Conservation (phyloP, 1,284 basidiomycete genomes). For the Pascua guehoae region DNA sequence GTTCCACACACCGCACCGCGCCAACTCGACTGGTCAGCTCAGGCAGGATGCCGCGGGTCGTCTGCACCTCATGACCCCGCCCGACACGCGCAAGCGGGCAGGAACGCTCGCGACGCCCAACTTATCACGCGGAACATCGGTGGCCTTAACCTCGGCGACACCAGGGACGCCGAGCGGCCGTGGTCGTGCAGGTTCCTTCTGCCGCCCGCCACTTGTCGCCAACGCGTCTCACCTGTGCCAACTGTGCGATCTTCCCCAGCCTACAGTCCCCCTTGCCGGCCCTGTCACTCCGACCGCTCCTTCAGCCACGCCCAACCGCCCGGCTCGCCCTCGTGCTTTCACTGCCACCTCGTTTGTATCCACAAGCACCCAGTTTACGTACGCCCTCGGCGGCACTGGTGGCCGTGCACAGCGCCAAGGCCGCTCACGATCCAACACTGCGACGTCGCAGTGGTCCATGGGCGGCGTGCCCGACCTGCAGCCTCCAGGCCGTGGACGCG, state of each 20-base stretch:
- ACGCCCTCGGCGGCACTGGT: constrained; percentile 46
- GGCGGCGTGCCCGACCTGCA: neutral
- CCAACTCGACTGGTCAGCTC: constrained; percentile 1
- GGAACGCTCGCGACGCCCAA: neutral
- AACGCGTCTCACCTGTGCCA: constrained; percentile 27
- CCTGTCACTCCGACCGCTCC: neutral
- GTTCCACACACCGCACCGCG: constrained; percentile 3
- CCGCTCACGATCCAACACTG: constrained; percentile 11
- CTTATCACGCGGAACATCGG: neutral
- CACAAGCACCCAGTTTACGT: constrained; percentile 25
- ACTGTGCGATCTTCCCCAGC: constrained; percentile 5
- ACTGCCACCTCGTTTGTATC: constrained; percentile 21
- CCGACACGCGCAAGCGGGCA: neutral
- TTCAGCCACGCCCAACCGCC: neutral
- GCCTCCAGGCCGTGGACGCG: neutral
- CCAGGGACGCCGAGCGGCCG: neutral
- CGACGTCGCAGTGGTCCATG: neutral
- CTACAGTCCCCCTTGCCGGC: neutral
- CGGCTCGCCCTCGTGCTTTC: constrained; percentile 19
- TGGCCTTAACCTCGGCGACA: too few relatives aligned
- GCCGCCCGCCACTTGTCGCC: constrained; percentile 38
- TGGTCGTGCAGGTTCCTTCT: constrained; percentile 3
- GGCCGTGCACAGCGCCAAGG: constrained; percentile 38
- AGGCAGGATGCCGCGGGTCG: neutral
- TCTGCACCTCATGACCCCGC: neutral